Evolutionary conservation across 441 rosid species (phyloP).

Genomic region (Omphalea diandra): DNA sequence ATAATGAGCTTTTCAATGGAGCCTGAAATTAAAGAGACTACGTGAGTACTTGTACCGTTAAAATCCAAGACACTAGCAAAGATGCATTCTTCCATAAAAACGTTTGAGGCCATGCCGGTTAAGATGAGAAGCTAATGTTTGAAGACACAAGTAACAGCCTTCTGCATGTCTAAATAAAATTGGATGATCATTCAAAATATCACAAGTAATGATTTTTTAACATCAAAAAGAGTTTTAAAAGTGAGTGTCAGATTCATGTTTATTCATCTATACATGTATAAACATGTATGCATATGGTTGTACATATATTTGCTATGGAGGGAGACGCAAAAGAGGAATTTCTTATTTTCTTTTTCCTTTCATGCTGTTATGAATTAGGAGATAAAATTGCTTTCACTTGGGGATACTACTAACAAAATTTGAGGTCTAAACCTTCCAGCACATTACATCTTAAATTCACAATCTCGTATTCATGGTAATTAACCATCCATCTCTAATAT

Average conservation of each 20-base stretch:
- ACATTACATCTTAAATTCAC: neutral
- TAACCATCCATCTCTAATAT: neutral
- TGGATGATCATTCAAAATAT: neutral
- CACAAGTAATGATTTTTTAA: neutral
- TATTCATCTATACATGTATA: neutral
- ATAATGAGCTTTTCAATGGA: constrained; percentile 82
- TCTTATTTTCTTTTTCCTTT: neutral
- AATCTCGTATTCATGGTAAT: neutral
- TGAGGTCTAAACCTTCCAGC: neutral
- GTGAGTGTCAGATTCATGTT: neutral
- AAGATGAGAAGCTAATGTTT: neutral
- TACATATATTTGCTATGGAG: neutral
- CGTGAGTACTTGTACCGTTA: neutral
- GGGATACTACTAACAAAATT: neutral
- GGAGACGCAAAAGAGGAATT: neutral
- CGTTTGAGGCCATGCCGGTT: neutral
- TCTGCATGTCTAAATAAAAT: neutral
- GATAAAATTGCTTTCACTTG: neutral
- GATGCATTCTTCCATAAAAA: neutral
- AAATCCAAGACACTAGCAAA: neutral
- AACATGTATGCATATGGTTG: neutral
- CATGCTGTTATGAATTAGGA: neutral
- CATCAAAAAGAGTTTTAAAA: neutral
- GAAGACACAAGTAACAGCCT: neutral
- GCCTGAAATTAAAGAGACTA: constrained; percentile 43